phyloP scores from a whole-genome alignment of 495 filamentous ascomycete genomes.

The Aspergillus steynii region DNA sequence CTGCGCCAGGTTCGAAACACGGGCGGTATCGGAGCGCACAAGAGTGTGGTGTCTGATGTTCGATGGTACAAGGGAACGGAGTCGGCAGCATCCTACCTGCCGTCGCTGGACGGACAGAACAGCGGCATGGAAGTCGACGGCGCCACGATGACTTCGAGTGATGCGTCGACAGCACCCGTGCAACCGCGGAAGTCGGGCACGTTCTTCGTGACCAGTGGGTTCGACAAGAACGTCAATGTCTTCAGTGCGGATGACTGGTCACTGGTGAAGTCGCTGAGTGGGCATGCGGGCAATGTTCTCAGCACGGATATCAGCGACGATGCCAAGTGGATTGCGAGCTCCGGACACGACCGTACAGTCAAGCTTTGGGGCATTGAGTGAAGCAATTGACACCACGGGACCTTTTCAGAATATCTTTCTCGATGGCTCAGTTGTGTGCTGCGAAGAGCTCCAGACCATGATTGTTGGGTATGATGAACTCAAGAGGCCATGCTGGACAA shows the following conservation, averaged over 20 bases:
- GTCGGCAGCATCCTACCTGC: slow-evolving; percentile 55
- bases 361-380: slow-evolving; percentile 96
- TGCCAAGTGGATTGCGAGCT: slow-evolving; percentile 87
- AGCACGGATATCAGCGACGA: slow-evolving; percentile 84
- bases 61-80: slow-evolving; percentile 90
- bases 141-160: slow-evolving; percentile 18
- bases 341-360: slow-evolving; percentile 90
- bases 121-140: slow-evolving; percentile 61
- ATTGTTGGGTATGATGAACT: background rate
- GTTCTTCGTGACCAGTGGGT: slow-evolving; percentile 86
- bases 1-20: slow-evolving; percentile 80
- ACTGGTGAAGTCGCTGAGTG: slow-evolving; percentile 80
- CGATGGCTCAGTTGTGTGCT: background rate
- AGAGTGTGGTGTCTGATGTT: slow-evolving; percentile 86
- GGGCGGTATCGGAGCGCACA: slow-evolving; percentile 87
- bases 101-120: slow-evolving; percentile 58
- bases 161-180: slow-evolving; percentile 21
- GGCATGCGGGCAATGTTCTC: slow-evolving; percentile 88
- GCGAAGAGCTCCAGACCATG: background rate
- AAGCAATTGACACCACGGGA: slow-evolving; percentile 8
- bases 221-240: slow-evolving; percentile 93
- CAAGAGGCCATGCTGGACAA: background rate
- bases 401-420: background rate
- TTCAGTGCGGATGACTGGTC: slow-evolving; percentile 97
- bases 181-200: slow-evolving; percentile 73